Conservation (phyloP, 257 asterid genomes). For the Cinchona pubescens region DNA sequence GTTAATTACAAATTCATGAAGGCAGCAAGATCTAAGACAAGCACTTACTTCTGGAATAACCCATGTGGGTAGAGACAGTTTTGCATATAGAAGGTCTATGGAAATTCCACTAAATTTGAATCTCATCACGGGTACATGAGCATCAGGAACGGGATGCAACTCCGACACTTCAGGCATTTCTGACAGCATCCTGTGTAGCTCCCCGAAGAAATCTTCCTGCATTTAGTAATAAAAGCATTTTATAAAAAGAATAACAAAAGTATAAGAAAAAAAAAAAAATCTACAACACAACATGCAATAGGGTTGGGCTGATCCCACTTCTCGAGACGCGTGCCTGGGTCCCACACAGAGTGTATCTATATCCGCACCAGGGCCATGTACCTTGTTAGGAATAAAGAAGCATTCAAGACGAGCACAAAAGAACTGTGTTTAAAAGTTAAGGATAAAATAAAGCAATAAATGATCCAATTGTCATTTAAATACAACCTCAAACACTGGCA, state of each 20-base stretch:
- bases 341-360: slow-evolving; percentile 42
- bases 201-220: slow-evolving; percentile 43
- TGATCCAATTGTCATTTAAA: background rate
- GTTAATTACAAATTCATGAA: background rate
- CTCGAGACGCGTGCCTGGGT: slow-evolving; percentile 37
- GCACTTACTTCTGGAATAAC: slow-evolving; percentile 41
- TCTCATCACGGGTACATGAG: slow-evolving; percentile 40
- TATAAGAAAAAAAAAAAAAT: no score
- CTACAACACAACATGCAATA: background rate
- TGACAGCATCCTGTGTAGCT: slow-evolving; percentile 33
- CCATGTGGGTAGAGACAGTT: slow-evolving; percentile 29
- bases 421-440: background rate
- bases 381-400: slow-evolving; percentile 23
- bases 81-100: slow-evolving; percentile 39
- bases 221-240: background rate
- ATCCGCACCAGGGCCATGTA: slow-evolving; percentile 46
- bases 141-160: slow-evolving; percentile 43
- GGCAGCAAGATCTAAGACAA: slow-evolving; percentile 1
- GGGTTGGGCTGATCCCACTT: slow-evolving; percentile 19
- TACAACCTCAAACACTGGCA: background rate
- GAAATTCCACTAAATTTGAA: slow-evolving; percentile 38
- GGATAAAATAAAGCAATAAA: no score
- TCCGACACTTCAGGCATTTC: slow-evolving; percentile 39
- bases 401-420: background rate
- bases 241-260: background rate